A percentile compares a stretch with the other conserved stretches of the same genome.
Conservation (phyloP, 1,284 basidiomycete species). For the Cystobasidiaceae sp. region DNA sequence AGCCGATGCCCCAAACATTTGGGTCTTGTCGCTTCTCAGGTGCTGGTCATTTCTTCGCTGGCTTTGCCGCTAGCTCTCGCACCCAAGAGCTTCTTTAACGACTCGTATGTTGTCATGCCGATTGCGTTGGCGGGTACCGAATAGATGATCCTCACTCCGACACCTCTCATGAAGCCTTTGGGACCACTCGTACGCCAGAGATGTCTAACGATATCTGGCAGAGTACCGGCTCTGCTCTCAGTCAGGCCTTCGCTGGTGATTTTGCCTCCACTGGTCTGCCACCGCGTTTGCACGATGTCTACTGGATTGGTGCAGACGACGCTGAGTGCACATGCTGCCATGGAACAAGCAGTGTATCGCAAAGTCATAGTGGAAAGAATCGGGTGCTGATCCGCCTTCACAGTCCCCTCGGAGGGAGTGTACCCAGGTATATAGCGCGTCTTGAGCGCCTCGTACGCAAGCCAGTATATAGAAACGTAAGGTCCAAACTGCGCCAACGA, state of each 20-base stretch:
- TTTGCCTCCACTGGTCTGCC: constrained; percentile 38
- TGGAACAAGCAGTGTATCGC: constrained; percentile 38
- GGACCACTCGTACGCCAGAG: constrained; percentile 35
- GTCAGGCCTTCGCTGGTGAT: constrained; percentile 18
- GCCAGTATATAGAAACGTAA: constrained; percentile 29
- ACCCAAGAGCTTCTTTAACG: constrained; percentile 33
- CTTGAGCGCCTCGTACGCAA: constrained; percentile 39
- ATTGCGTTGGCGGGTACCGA: constrained; percentile 40
- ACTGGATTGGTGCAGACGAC: constrained; percentile 37
- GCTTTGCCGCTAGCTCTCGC: not conserved
- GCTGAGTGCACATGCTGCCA: constrained; percentile 34
- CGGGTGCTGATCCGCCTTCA: constrained; percentile 15
- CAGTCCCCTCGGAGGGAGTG: constrained; percentile 16
- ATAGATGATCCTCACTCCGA: constrained; percentile 37
- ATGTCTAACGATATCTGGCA: constrained; percentile 34
- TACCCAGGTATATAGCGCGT: constrained; percentile 38
- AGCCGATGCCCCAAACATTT: too few relatives aligned
- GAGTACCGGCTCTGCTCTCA: constrained; percentile 28
- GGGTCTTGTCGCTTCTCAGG: too few relatives aligned
- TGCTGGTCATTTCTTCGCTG: not conserved
- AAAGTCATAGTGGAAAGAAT: constrained; percentile 27
- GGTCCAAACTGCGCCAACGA: constrained; percentile 15
- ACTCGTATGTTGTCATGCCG: constrained; percentile 38
- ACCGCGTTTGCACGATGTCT: constrained; percentile 39
- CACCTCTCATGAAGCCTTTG: constrained; percentile 35